Evolutionary conservation across 148 eudicot genomes (phyloP).

Genomic region (Drosera capensis): DNA sequence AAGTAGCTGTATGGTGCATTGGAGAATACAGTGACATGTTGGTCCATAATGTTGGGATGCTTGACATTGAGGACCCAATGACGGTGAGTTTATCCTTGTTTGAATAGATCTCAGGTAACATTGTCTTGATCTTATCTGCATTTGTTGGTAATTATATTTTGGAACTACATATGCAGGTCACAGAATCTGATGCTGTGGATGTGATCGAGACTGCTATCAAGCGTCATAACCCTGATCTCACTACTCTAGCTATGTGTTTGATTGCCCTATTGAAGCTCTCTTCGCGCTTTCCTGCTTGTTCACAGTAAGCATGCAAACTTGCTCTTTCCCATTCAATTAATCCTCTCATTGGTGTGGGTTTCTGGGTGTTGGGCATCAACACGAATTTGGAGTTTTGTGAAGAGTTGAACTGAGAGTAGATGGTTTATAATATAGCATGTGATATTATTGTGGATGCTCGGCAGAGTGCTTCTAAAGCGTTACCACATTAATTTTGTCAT

Average conservation of each 20-base stretch:
- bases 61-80: conserved; percentile 74
- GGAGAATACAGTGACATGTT: conserved; percentile 98
- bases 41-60: conserved; percentile 70
- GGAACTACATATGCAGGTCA: conserved; percentile 48
- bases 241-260: conserved; percentile 84
- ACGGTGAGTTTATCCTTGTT: conserved; percentile 51
- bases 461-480: no score
- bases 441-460: no score
- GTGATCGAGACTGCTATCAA: conserved; percentile 57
- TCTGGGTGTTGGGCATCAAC: no score
- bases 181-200: conserved; percentile 89
- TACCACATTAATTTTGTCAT: no score
- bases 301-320: conserved; percentile 44
- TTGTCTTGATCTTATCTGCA: neutral
- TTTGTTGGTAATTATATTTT: neutral
- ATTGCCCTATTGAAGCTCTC: conserved; percentile 82
- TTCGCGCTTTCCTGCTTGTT: conserved; percentile 77
- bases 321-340: conserved; percentile 1
- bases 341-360: conserved; percentile 1
- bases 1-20: conserved; percentile 96
- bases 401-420: no score
- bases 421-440: no score
- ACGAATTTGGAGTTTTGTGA: no score
- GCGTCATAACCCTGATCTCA: conserved; percentile 59
- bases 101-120: neutral